Base-by-base conservation (phyloP, 805 yeast genomes). In the Candida cerambycidarum region DNA sequence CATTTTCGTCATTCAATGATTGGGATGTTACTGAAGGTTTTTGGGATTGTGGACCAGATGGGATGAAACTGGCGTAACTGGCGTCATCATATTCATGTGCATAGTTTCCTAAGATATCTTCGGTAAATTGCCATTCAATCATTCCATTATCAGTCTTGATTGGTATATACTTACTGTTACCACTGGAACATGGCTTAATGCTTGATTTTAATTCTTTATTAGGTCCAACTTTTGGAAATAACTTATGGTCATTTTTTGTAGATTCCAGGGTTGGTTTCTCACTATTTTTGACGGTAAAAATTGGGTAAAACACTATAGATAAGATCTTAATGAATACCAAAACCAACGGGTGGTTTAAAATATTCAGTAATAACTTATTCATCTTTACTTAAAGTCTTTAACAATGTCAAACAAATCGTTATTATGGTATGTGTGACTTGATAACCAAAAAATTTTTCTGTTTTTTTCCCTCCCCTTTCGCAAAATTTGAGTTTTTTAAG, bases 101-200 rank as follows among this genome's bases (percentile, higher is more conserved):
- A 19, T 14, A 17, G 13, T 34, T 32, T 12, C 24, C 37, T 8
- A 31, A 23, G 10, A 55, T 35, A 47, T 69, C 74, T 32, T 76
- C 79, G 17, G 75, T 71, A 42, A 80, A 69, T 12, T 71, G 70
- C 79, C 83, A 80, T 43, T 77, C 81, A 12, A 80, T 69, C 47
- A 77, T 79, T 3, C 85, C 86, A 25, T 70, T 67, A 12, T 57
- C 60, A 51, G 77, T 78, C 38, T 73, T 75, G 47, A 71, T 66
- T 3, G 83, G 79, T n/a, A 76, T 58, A 34, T 78, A 63, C 40
- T 76, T 65, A 28, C 77, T 67, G 38, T 65, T 52, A 13, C 71
- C 69, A 9, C 82, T 78, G 19, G 83, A 75, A 55, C 85, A 80
- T 30, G 68, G 63, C 31, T 57, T 55, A 3, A 61, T 24, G 4